Evolutionary conservation across 257 asterid species (phyloP).

Genomic region (Nicotiana benthamiana): DNA sequence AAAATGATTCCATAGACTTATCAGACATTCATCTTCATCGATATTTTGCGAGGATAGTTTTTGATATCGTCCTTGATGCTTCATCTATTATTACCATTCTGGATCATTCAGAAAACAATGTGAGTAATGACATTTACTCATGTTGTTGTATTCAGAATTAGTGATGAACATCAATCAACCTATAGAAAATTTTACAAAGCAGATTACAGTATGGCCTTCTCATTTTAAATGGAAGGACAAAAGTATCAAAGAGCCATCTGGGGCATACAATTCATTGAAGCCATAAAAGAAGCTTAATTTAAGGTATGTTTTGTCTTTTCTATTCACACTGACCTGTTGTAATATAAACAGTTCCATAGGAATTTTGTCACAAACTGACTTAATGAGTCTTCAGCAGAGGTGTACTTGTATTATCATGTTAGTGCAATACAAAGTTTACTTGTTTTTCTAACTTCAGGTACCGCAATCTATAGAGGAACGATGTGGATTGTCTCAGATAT

Average conservation of each 20-base stretch:
- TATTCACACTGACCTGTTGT: neutral
- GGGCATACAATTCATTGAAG: slow-evolving; percentile 47
- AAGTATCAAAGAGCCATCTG: slow-evolving; percentile 25
- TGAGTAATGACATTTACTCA: slow-evolving; percentile 27
- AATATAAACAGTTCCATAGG: neutral
- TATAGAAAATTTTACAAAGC: slow-evolving; percentile 19
- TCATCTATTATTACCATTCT: slow-evolving; percentile 50
- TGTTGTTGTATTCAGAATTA: slow-evolving; percentile 6
- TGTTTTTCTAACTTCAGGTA: slow-evolving; percentile 39
- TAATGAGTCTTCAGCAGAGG: neutral
- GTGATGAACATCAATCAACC: slow-evolving; percentile 4
- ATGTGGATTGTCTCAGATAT: slow-evolving; percentile 52
- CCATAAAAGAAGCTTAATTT: slow-evolving; percentile 61
- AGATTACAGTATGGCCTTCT: slow-evolving; percentile 78
- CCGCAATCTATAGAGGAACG: slow-evolving; percentile 50
- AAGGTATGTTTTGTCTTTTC: slow-evolving; percentile 46
- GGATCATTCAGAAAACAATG: slow-evolving; percentile 88
- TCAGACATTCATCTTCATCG: slow-evolving; percentile 53
- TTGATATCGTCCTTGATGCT: slow-evolving; percentile 54
- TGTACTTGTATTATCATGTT: neutral
- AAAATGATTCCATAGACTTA: slow-evolving; percentile 14
- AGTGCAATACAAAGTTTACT: slow-evolving; percentile 6
- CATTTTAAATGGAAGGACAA: slow-evolving; percentile 44
- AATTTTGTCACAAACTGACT: neutral
- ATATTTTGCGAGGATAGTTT: slow-evolving; percentile 47